Conservation (phyloP, 768 basidiomycete species). For the Gautieria morchelliformis region DNA sequence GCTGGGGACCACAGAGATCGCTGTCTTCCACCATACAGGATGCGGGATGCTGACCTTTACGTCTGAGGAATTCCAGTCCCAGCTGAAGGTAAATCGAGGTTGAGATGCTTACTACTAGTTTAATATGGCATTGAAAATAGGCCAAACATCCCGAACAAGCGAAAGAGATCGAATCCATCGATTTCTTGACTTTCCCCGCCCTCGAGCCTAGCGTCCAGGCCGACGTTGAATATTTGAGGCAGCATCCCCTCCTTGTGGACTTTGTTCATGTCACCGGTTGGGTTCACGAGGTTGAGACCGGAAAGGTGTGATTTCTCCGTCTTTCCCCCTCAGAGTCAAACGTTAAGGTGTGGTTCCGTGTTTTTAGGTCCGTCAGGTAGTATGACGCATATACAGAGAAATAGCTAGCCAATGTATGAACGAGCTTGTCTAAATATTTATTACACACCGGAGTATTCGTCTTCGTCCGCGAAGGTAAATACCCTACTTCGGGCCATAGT, state of each 20-base stretch:
- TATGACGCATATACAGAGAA: not conserved
- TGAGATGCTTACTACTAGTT: not conserved
- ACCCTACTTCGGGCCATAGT: not conserved
- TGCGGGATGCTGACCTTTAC: constrained; percentile 67
- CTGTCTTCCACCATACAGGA: constrained; percentile 60
- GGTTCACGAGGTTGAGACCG: constrained; percentile 56
- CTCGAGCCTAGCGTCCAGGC: constrained; percentile 45
- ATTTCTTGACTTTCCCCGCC: constrained; percentile 45
- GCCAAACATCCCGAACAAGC: constrained; percentile 11
- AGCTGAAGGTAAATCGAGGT: constrained; percentile 33
- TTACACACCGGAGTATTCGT: not conserved
- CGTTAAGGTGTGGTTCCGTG: not conserved
- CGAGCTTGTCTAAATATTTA: not conserved
- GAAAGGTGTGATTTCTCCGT: constrained; percentile 33
- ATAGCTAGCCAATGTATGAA: not conserved
- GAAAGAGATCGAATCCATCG: constrained; percentile 32
- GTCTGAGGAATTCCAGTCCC: constrained; percentile 35
- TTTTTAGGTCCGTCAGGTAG: constrained; percentile 3
- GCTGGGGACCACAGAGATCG: constrained; percentile 58
- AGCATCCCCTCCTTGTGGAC: constrained; percentile 43
- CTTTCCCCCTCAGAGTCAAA: no score
- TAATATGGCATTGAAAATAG: not conserved
- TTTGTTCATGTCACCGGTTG: constrained; percentile 53
- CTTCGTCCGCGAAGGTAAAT: not conserved
- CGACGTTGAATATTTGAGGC: constrained; percentile 50